Base-by-base conservation (phyloP, 768 basidiomycete species). In the Heimioporus sp. region DNA sequence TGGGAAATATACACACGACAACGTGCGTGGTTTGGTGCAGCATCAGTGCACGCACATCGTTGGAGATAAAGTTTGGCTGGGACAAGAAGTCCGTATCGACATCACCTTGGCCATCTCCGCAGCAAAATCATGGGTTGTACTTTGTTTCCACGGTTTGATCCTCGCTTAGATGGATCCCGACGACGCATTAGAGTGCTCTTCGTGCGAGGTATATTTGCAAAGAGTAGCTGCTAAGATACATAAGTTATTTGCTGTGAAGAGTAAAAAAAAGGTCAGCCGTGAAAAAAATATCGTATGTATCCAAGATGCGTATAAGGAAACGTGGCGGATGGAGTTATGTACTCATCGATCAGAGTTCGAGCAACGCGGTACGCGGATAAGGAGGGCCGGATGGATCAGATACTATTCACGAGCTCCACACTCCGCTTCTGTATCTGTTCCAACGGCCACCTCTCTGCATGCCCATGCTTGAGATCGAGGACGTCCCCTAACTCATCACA, bases 401-500 rank as follows among this genome's bases (percentile, higher is more conserved):
- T 43, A 42, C 56, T 38, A 46, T 76, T 70, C 48, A 86, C 92
- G 52, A 97, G 71, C 64, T 96, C 92, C 28, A 81, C 83, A 9
- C 92, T 90, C 52, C 79, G 75, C 51, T 71, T 75, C 49, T 82
- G 77, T 47, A 96, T 81, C 65, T 86, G 80, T 55, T 96, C 86
- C 21, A 95, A 62, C 24, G 78, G 67, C 93, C 93, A 96, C 63
- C 91, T 75, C 66, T 90, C 85, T 3, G 73, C 72, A 13, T 59
- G 54, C 3, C 85, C 86, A 66, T 94, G 87, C 74, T 97, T 98
- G 71, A 98, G 73, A 71, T 96, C 94, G 57, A 99, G 73, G 24
- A 90, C 66, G 62, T 90, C 87, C 24, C 97, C 97, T 54, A 98
- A 76, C 70, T 97, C 95, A 68, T 97, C 92, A 62, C 87, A 92